These are phyloP conservation scores for Fusarium begoniae DNA, from an alignment of 2,329 filamentous ascomycete species.

Conservation along the genomic window DNA sequence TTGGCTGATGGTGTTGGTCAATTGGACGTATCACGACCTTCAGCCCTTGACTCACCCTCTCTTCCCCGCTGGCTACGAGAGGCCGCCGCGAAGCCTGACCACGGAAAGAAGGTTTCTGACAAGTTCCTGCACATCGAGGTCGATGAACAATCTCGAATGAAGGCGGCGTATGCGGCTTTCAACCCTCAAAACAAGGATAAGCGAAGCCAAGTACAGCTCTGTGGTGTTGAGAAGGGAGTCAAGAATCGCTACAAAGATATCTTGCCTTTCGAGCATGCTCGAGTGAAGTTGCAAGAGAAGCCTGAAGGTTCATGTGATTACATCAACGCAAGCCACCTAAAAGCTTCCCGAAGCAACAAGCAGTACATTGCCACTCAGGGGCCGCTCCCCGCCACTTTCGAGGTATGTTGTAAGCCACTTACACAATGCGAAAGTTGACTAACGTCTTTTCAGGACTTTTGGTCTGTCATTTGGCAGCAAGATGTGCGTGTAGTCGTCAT, in stretches of 20 bases:
- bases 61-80: conserved; percentile 82
- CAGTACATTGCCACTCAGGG: conserved; percentile 96
- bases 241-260: conserved; percentile 99
- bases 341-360: conserved; percentile 84
- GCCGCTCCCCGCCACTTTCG: conserved; percentile 89
- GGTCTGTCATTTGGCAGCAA: conserved; percentile 97
- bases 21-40: conserved; percentile 64
- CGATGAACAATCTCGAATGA: conserved; percentile 91
- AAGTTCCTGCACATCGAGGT: conserved; percentile 87
- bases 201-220: conserved; percentile 71
- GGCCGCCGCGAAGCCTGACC: conserved; percentile 72
- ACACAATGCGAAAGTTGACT: conserved; percentile 21
- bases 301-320: conserved; percentile 83
- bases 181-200: conserved; percentile 48
- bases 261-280: conserved; percentile 91
- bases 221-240: conserved; percentile 90
- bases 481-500: conserved; percentile 95
- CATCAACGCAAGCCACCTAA: conserved; percentile 90
- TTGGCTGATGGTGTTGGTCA: conserved; percentile 93
- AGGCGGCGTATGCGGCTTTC: conserved; percentile 70
- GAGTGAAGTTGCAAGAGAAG: conserved; percentile 80
- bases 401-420: conserved; percentile 65
- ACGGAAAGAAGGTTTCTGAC: conserved; percentile 82
- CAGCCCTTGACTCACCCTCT: conserved; percentile 56
- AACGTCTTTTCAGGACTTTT: conserved; percentile 78